phyloP scores from a whole-genome alignment of 108 stramenopile genomes.

The Craspedostauros australis region DNA sequence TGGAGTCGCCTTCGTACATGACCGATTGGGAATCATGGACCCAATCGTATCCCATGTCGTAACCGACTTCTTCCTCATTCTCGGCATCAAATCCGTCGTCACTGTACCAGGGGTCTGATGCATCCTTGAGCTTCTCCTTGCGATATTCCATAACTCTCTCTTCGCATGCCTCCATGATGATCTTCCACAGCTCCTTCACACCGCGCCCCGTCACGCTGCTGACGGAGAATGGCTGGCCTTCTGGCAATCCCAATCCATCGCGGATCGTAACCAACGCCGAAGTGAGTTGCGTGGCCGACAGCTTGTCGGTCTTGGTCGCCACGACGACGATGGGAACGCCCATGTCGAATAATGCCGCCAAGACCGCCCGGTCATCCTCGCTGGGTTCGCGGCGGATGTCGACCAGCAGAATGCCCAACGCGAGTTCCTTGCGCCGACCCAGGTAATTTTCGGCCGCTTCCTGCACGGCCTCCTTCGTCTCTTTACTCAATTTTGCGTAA shows the following conservation, averaged over 20 bases:
- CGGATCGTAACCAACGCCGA: constrained; percentile 41
- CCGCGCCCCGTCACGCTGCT: constrained; percentile 73
- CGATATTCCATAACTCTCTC: constrained; percentile 53
- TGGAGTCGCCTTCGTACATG: constrained; percentile 27
- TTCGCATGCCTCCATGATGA: constrained; percentile 81
- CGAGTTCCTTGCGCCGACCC: constrained; percentile 72
- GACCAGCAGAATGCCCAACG: constrained; percentile 80
- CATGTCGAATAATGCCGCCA: constrained; percentile 82
- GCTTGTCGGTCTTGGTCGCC: constrained; percentile 88
- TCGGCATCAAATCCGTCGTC: constrained; percentile 25
- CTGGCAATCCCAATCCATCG: constrained; percentile 62
- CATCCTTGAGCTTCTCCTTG: too few relatives aligned
- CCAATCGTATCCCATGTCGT: constrained; percentile 83
- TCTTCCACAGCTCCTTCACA: constrained; percentile 67
- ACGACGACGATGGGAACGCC: constrained; percentile 81
- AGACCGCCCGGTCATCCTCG: constrained; percentile 73
- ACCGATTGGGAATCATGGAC: constrained; percentile 34
- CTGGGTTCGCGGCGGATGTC: constrained; percentile 78
- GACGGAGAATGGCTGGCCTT: constrained; percentile 69
- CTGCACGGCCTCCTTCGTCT: constrained; percentile 71
- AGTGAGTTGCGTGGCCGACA: constrained; percentile 40
- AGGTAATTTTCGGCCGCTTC: constrained; percentile 80
- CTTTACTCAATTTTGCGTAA: constrained; percentile 88
- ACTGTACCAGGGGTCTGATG: too few relatives aligned
- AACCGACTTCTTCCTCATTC: constrained; percentile 52